A percentile compares a stretch with the other conserved stretches of the same genome.
These are phyloP conservation scores for Aristolochia californica DNA, from an alignment of 164 flowering plant species.

Conservation along the genomic window DNA sequence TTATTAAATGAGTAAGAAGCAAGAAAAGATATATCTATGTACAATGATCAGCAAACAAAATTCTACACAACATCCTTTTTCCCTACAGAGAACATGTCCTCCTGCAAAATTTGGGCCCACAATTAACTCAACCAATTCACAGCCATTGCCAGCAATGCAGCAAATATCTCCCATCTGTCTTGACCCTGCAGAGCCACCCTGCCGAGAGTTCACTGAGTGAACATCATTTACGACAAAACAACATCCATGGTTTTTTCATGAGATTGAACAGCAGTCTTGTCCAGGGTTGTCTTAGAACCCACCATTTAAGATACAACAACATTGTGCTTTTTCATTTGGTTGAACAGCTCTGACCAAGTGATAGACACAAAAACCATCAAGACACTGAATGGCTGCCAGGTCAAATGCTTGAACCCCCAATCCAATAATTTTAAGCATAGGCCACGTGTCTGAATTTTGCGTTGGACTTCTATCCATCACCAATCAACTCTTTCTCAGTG, in stretches of 20 bases:
- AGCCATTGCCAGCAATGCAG: background rate
- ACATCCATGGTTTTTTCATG: background rate
- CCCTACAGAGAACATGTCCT: background rate
- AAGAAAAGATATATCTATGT: slow-evolving; percentile 26
- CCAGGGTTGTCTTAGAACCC: background rate
- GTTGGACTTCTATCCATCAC: slow-evolving; percentile 17
- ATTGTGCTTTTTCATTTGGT: slow-evolving; percentile 1
- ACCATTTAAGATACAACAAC: background rate
- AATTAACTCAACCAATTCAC: too few species aligned
- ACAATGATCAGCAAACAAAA: slow-evolving; percentile 43
- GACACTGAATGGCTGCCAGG: too few species aligned
- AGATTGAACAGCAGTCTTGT: slow-evolving; percentile 4
- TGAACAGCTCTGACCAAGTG: slow-evolving; percentile 9
- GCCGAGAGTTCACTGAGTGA: slow-evolving; percentile 11
- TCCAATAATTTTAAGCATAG: slow-evolving; percentile 6
- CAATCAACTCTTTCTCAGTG: slow-evolving; percentile 26
- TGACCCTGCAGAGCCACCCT: background rate
- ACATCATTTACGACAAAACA: slow-evolving; percentile 3
- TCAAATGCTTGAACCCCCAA: too few species aligned
- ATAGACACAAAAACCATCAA: too few species aligned
- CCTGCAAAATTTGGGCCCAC: slow-evolving; percentile 1
- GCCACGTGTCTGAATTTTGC: background rate
- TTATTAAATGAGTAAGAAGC: slow-evolving; percentile 18
- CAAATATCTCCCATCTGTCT: background rate
- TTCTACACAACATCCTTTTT: slow-evolving; percentile 25